Percentiles rank a stretch among this genome's conserved stretches.
Evolutionary conservation across 1,284 basidiomycete genomes (phyloP).

Genomic region (Irpex sp.): DNA sequence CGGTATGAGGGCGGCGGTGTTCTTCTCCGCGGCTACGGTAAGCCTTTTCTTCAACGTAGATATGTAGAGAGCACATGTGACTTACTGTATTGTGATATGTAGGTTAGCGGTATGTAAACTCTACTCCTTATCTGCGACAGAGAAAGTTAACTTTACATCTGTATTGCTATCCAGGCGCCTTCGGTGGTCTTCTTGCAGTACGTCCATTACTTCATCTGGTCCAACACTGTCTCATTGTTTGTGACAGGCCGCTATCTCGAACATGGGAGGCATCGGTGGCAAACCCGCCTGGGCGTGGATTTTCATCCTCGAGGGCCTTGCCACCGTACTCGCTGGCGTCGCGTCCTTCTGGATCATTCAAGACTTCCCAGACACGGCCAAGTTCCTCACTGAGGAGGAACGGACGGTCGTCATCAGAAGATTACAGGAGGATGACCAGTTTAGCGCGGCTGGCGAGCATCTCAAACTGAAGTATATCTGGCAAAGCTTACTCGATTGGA

Average conservation of each 20-base stretch:
- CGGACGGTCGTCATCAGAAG: slow-evolving; percentile 63
- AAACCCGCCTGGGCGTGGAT: slow-evolving; percentile 64
- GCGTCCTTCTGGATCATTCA: slow-evolving; percentile 74
- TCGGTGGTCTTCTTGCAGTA: slow-evolving; percentile 66
- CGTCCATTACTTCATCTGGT: slow-evolving; percentile 14
- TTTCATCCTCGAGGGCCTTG: slow-evolving; percentile 65
- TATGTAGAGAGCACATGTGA: neutral
- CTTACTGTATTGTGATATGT: neutral
- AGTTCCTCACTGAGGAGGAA: slow-evolving; percentile 69
- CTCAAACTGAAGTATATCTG: slow-evolving; percentile 60
- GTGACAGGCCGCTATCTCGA: slow-evolving; percentile 59
- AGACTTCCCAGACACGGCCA: slow-evolving; percentile 80
- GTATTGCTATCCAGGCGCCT: slow-evolving; percentile 50
- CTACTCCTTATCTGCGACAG: neutral
- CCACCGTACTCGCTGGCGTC: slow-evolving; percentile 43
- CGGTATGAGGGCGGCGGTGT: slow-evolving; percentile 61
- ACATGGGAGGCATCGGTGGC: slow-evolving; percentile 65
- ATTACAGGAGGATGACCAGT: slow-evolving; percentile 67
- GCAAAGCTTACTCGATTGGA: slow-evolving; percentile 65
- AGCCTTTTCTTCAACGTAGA: neutral
- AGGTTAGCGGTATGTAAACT: neutral
- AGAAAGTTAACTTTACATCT: neutral
- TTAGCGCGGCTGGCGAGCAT: slow-evolving; percentile 67
- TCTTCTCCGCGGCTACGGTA: slow-evolving; percentile 72
- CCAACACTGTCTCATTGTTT: neutral